Evolutionary conservation across 495 filamentous ascomycete genomes (phyloP), one percentile per base, ranked within the genome.

Genomic region (Penicillium manginii): DNA sequence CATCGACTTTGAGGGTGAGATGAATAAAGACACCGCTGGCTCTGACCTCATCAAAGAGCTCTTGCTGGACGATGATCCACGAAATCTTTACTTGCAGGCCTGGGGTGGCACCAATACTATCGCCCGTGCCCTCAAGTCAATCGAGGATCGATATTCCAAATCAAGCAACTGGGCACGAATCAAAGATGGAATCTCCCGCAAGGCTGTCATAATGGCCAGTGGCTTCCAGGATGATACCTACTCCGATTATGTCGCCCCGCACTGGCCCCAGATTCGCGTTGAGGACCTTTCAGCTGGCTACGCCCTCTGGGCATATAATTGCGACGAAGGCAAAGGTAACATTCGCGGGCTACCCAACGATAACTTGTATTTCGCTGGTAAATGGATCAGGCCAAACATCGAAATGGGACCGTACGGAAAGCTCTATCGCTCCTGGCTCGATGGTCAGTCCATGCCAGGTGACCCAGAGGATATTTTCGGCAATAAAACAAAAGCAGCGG

Each of bases 51-150:
- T 60, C 11, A 39, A 22, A 26, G 18, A 26, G n/a, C 17, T 60
- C 11, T 12, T 60, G 29, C 37, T 60, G 39, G 52, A 60, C 18
- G 14, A 60, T 14, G 58, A 60, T 32, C 17, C 58, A 6, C 46
- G 58, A 29, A 18, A 31, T 15, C 37, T 60, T 0, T 60, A 60
- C 37, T 48, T 60, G 52, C 58, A 60, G 52, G 58, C 52, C 9
- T 80, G 77, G 77, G 75, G 73, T 18, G 75, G 77, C 33, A 68
- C 69, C 37, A 78, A 78, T 53, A 66, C 67, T 22, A 71, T 80
- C 17, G 75, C 75, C 4, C 65, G 71, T 51, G 73, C 66, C 2
- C 62, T 80, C 3, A 62, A 67, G 29, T 47, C 70, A 26, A 63
- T 76, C 52, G 64, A 72, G 45, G 42, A 59, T 12, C 58, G 53